A percentile compares a stretch with the other conserved stretches of the same genome.
phyloP scores from a whole-genome alignment of 768 basidiomycete genomes.

The Lactarius sp. region DNA sequence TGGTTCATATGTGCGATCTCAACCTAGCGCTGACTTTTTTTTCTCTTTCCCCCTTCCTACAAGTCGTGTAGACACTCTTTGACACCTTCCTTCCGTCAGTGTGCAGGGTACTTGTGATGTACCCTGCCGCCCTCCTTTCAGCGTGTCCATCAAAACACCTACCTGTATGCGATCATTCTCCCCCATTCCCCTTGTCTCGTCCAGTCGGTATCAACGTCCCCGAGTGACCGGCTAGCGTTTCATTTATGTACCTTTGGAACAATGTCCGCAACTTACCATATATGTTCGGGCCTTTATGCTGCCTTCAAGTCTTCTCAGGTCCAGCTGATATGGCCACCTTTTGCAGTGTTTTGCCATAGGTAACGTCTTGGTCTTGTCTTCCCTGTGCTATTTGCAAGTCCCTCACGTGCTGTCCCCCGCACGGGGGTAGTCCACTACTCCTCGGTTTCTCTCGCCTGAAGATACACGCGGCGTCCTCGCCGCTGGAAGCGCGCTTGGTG shows the following conservation, averaged over 20 bases:
- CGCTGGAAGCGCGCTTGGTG: conserved; percentile 78
- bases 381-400: conserved; percentile 2
- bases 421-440: conserved; percentile 74
- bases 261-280: conserved; percentile 76
- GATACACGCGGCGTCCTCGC: conserved; percentile 85
- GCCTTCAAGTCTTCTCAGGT: background rate
- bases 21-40: background rate
- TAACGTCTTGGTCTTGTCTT: background rate
- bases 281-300: conserved; percentile 48
- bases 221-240: conserved; percentile 56
- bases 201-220: conserved; percentile 84
- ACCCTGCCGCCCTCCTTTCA: conserved; percentile 30
- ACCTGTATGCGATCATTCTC: conserved; percentile 81
- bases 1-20: background rate
- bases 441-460: conserved; percentile 60
- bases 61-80: conserved; percentile 61
- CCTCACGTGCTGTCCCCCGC: conserved; percentile 35
- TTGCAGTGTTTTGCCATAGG: conserved; percentile 12
- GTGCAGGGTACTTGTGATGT: conserved; percentile 18
- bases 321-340: background rate
- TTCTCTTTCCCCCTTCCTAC: conserved; percentile 35
- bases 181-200: conserved; percentile 85
- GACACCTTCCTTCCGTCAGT: conserved; percentile 29
- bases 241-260: conserved; percentile 70
- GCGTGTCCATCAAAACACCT: conserved; percentile 72